These are phyloP conservation scores for Annona squamosa DNA, from an alignment of 164 flowering plant species.

Conservation along the genomic window DNA sequence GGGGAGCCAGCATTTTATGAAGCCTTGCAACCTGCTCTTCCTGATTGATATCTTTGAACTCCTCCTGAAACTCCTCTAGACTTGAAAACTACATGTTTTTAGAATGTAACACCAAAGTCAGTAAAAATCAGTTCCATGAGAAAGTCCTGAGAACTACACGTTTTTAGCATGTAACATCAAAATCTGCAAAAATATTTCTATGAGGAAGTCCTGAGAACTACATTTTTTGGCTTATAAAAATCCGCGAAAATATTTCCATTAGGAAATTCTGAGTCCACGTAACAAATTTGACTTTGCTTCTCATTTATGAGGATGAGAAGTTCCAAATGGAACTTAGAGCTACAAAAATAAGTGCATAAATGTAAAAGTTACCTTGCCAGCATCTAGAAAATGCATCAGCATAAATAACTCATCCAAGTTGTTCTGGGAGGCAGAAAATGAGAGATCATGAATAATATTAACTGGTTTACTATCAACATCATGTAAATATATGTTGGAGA, in stretches of 20 bases:
- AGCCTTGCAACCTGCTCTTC: constrained; percentile 98
- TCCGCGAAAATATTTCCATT: no score
- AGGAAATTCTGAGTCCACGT: not conserved
- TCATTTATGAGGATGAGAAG: not conserved
- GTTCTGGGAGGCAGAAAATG: constrained; percentile 51
- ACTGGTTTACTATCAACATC: not conserved
- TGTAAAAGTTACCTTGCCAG: constrained; percentile 80
- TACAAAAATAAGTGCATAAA: not conserved
- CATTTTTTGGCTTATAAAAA: no score
- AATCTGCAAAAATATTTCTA: no score
- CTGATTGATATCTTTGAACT: constrained; percentile 92
- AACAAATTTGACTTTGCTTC: no score
- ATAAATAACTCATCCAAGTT: constrained; percentile 96
- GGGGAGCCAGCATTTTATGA: constrained; percentile 93
- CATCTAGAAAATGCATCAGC: constrained; percentile 99
- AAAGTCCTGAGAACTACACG: no score
- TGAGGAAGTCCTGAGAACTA: no score
- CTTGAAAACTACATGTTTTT: constrained; percentile 69
- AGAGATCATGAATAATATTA: not conserved
- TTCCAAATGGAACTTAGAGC: not conserved
- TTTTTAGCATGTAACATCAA: no score
- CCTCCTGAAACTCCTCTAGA: constrained; percentile 94
- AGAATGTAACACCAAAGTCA: constrained; percentile 8
- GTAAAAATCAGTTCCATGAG: no score
- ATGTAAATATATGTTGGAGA: not conserved